Conservation (phyloP, 2,329 filamentous ascomycete genomes). For the Botryotinia globosa region DNA sequence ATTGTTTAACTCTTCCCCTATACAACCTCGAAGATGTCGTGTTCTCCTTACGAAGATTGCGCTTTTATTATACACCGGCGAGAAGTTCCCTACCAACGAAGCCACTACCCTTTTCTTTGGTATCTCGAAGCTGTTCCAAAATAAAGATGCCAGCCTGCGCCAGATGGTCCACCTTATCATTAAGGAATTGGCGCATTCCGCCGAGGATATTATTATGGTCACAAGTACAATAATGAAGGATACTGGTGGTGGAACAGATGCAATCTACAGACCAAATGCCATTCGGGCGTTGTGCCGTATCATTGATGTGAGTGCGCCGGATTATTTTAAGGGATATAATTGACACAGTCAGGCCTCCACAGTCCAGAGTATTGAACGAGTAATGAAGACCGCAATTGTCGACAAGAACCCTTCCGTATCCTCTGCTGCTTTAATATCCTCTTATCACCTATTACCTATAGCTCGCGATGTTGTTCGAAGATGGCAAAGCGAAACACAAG, state of each 20-base stretch:
- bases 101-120: conserved; percentile 98
- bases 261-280: conserved; percentile 91
- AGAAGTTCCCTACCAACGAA: conserved; percentile 95
- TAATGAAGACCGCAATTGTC: conserved; percentile 98
- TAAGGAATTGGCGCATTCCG: conserved; percentile 93
- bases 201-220: conserved; percentile 99
- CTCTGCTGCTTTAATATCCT: conserved; percentile 91
- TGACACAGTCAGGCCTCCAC: conserved; percentile 68
- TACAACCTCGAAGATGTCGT: conserved; percentile 95
- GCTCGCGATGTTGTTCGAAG: conserved; percentile 91
- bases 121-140: conserved; percentile 98
- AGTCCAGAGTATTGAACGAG: conserved; percentile 94
- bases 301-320: conserved; percentile 71
- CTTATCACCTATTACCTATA: conserved; percentile 95
- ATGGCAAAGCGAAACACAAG: conserved; percentile 98
- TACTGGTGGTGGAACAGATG: conserved; percentile 90
- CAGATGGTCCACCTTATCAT: conserved; percentile 99
- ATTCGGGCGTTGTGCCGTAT: conserved; percentile 94
- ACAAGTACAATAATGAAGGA: conserved; percentile 99
- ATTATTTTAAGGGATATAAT: conserved; percentile 26
- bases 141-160: conserved; percentile 95
- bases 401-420: conserved; percentile 98
- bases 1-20: conserved; percentile 95
- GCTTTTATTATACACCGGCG: conserved; percentile 91
- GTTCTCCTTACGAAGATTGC: conserved; percentile 97